A percentile compares a stretch with the other conserved stretches of the same genome.
Evolutionary conservation across 768 basidiomycete genomes (phyloP).

Genomic region (Leccinum subtestaceum): DNA sequence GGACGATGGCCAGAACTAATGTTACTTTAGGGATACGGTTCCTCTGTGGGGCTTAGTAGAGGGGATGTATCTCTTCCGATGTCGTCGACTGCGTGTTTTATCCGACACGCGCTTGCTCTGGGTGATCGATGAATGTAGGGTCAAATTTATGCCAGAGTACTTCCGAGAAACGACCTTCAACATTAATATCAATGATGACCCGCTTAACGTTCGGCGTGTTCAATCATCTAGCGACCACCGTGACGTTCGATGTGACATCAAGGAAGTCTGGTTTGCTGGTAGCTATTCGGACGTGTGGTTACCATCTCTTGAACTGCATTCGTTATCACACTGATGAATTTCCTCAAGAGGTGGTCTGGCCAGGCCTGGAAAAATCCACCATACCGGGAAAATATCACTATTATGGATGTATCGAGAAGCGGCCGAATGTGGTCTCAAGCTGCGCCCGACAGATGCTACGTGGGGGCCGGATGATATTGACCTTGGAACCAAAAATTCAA

Average conservation of each 20-base stretch:
- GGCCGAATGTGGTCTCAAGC: neutral
- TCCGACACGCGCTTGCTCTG: neutral
- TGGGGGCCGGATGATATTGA: no score
- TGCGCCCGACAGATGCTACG: conserved; percentile 13
- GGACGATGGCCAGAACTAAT: neutral
- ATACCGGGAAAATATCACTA: neutral
- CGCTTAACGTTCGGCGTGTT: neutral
- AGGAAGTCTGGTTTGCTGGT: neutral
- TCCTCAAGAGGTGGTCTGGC: conserved; percentile 6
- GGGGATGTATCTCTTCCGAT: neutral
- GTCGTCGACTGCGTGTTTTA: neutral
- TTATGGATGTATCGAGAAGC: neutral
- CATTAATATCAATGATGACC: no score
- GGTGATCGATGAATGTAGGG: neutral
- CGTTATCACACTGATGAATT: neutral
- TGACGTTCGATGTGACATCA: neutral
- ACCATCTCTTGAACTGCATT: no score
- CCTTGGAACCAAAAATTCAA: no score
- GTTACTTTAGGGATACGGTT: neutral
- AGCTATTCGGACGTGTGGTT: conserved; percentile 24
- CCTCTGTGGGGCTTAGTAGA: neutral
- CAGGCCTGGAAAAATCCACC: neutral
- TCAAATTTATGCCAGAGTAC: neutral
- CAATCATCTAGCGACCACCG: neutral
- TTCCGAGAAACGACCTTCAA: neutral